These are phyloP conservation scores for Tetrastigma voinierianum DNA, from an alignment of 164 flowering plant species.

Conservation along the genomic window DNA sequence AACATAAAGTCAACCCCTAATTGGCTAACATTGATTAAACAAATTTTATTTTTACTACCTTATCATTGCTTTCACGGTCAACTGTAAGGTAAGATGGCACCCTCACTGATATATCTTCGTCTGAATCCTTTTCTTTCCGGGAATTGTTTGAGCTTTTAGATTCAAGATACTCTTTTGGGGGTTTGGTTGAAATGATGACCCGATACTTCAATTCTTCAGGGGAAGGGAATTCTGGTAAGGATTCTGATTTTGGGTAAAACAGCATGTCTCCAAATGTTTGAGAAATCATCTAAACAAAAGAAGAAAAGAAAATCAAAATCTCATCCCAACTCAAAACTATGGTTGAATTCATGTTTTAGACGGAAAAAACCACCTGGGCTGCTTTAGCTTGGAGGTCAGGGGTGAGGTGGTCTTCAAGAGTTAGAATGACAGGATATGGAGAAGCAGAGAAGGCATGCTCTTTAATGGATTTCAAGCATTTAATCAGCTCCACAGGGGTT, in stretches of 20 bases:
- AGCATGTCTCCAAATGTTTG: slow-evolving; percentile 19
- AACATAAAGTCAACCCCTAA: not conserved
- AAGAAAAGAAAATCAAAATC: not conserved
- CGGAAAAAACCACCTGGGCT: slow-evolving; percentile 39
- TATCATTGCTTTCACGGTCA: slow-evolving; percentile 21
- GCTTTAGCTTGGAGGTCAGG: slow-evolving; percentile 57
- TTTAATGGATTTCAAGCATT: slow-evolving; percentile 53
- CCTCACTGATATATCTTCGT: slow-evolving; percentile 19
- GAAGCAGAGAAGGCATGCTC: slow-evolving; percentile 59
- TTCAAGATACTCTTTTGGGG: slow-evolving; percentile 18
- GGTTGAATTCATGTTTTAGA: not conserved
- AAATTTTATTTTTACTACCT: slow-evolving; percentile 13
- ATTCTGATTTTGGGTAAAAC: slow-evolving; percentile 1
- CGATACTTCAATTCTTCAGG: slow-evolving; percentile 12
- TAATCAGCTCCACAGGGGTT: slow-evolving; percentile 51
- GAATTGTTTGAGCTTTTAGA: slow-evolving; percentile 12
- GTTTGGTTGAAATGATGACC: slow-evolving; percentile 10
- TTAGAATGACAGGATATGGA: slow-evolving; percentile 55
- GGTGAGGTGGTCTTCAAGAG: slow-evolving; percentile 67
- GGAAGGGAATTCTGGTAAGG: slow-evolving; percentile 16
- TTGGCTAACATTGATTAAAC: not conserved
- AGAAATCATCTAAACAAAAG: slow-evolving; percentile 17
- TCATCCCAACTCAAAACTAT: not conserved
- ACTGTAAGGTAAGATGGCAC: slow-evolving; percentile 16
- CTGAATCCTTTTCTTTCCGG: slow-evolving; percentile 15